Evolutionary conservation across 805 yeast species (phyloP), one percentile per base, ranked within the genome.

Genomic region (Pichia phayaonensis): DNA sequence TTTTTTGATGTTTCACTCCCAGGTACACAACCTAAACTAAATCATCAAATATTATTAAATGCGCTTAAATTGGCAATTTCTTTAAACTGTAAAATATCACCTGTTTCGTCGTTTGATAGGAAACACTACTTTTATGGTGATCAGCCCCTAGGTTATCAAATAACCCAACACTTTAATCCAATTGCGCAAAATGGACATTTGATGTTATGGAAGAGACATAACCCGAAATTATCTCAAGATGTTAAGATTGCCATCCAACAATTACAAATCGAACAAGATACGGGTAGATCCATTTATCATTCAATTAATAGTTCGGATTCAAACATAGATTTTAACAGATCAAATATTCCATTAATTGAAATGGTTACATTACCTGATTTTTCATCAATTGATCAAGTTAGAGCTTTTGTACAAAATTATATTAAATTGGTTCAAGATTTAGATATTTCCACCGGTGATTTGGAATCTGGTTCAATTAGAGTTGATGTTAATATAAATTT

Each of bases 101-200:
- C 66, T 0, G 55, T 61, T 8, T 85, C 92, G 1, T 72, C 83
- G 1, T 94, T 94, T 65, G 99, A 94, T 62, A 73, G 99, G 57
- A 94, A 94, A 66, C 99, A 94, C 64, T 94, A 94, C 65, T 90
- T 94, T 66, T 94, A 94, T 65, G 92, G 90, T 1, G 99, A 94
- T 65, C 98, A 94, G 64, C 99, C 99, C 0, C 68, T 86, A 48
- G 99, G 99, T 1, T 94, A 90, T 67, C 99, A 94, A 64, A 85
- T 94, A 46, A 94, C 99, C 0, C 99, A 94, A 67, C 86, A 81
- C 61, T 88, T 77, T 63, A 74, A 75, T 36, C 97, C 98, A 1
- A 71, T 87, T 44, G 94, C 97, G 2, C 70, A 65, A 31, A 73
- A 79, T 45, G 99, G 99, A 0, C 56, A 48, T 21, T 45, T 92